phyloP scores from a whole-genome alignment of 306 rosid species.

The Malus fusca region DNA sequence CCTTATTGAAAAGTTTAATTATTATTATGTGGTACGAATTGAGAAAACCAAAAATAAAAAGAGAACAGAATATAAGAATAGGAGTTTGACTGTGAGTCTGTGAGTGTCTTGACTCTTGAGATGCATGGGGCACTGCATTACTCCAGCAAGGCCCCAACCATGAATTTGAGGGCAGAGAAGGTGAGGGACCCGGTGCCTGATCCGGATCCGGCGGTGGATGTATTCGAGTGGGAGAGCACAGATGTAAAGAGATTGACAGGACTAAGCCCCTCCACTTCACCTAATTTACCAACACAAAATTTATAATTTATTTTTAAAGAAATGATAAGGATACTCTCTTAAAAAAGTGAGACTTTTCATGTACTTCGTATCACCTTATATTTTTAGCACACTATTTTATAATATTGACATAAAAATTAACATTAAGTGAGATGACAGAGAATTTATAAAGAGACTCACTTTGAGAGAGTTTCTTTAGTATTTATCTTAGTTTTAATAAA shows the following conservation, averaged over 20 bases:
- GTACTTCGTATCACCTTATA: no score
- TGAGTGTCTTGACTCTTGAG: neutral
- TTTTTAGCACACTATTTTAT: no score
- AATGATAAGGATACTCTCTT: no score
- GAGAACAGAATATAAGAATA: neutral
- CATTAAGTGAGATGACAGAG: accelerated
- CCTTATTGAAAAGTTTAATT: neutral
- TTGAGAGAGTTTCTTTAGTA: no score
- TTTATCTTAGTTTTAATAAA: neutral
- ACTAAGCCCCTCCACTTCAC: neutral
- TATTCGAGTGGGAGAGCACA: constrained; percentile 5
- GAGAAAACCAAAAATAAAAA: neutral
- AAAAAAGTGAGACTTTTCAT: no score
- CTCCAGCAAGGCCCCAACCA: constrained; percentile 2
- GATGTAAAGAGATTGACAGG: neutral
- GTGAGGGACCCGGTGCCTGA: constrained; percentile 6
- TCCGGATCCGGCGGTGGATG: constrained; percentile 19
- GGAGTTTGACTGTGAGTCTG: neutral
- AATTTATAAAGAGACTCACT: no score
- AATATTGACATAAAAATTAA: no score
- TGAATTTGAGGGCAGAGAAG: neutral
- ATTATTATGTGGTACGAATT: neutral
- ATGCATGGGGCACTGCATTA: neutral
- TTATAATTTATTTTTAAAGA: neutral
- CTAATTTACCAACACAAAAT: neutral